phyloP scores from a whole-genome alignment of 1,284 basidiomycete genomes.

The Vanrija sp. region DNA sequence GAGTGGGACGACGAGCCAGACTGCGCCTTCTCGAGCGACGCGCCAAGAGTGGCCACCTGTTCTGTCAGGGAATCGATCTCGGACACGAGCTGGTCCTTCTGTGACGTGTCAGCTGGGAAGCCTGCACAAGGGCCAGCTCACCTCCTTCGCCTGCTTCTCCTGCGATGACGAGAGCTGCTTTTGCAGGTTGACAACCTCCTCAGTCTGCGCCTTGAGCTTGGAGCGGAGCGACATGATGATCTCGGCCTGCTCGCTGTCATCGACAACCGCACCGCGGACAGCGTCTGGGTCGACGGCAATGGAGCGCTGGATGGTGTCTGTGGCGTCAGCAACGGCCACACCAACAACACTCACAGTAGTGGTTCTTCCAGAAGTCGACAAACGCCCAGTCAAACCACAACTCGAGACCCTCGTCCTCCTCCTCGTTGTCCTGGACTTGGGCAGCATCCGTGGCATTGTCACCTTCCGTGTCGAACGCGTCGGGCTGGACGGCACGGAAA shows the following conservation, averaged over 20 bases:
- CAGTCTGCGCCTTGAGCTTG: slow-evolving; percentile 70
- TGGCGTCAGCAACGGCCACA: neutral
- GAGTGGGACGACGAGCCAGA: slow-evolving; percentile 13
- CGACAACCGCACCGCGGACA: slow-evolving; percentile 50
- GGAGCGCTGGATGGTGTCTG: slow-evolving; percentile 55
- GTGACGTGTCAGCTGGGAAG: slow-evolving; percentile 4
- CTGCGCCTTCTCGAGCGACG: slow-evolving; percentile 23
- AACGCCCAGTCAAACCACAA: slow-evolving; percentile 98
- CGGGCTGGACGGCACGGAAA: slow-evolving; percentile 83
- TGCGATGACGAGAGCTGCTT: slow-evolving; percentile 32
- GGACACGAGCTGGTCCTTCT: slow-evolving; percentile 51
- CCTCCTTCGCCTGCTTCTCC: slow-evolving; percentile 50
- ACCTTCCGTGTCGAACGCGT: slow-evolving; percentile 54
- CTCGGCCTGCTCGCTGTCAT: slow-evolving; percentile 70
- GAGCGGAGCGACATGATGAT: slow-evolving; percentile 74
- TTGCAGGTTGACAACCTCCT: slow-evolving; percentile 56
- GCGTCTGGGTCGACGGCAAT: slow-evolving; percentile 55
- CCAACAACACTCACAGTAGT: slow-evolving; percentile 68
- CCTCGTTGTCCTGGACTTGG: slow-evolving; percentile 38
- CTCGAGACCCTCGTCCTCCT: slow-evolving; percentile 65
- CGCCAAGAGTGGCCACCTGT: slow-evolving; percentile 36
- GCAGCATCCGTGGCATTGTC: slow-evolving; percentile 24
- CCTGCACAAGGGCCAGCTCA: slow-evolving; percentile 24
- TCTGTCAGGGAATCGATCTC: slow-evolving; percentile 43
- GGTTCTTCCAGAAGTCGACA: slow-evolving; percentile 98